These are phyloP conservation scores for Leptographium procerum DNA, from an alignment of 2,329 filamentous ascomycete species.

Conservation along the genomic window DNA sequence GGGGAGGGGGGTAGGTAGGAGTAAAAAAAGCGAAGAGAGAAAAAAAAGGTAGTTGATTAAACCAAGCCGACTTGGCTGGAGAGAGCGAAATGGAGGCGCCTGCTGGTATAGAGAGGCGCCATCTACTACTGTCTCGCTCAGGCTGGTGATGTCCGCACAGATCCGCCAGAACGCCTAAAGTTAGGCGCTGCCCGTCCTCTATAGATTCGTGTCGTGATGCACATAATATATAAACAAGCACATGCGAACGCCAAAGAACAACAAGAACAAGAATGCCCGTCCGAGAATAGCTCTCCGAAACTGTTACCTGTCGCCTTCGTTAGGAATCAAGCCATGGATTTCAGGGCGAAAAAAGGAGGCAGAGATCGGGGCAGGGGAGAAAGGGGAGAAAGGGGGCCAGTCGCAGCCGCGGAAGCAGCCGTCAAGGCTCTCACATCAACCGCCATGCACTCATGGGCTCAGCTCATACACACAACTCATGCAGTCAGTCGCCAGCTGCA, in stretches of 20 bases:
- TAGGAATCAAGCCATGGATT: not conserved
- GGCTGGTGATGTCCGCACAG: not conserved
- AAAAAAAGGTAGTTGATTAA: not conserved
- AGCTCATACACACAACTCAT: too few species aligned
- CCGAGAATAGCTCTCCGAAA: not conserved
- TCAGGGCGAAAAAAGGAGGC: too few species aligned
- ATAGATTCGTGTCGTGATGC: not conserved
- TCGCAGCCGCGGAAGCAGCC: not conserved
- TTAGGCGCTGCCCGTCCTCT: not conserved
- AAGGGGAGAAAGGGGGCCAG: not conserved
- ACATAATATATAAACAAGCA: not conserved
- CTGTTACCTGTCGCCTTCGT: not conserved
- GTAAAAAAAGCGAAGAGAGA: not conserved
- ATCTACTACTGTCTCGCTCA: not conserved
- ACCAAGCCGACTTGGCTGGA: not conserved
- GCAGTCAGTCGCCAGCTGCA: too few species aligned
- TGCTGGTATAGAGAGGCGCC: not conserved
- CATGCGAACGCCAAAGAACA: not conserved
- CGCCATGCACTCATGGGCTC: not conserved
- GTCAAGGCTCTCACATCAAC: conserved; percentile 1
- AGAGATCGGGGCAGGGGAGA: not conserved
- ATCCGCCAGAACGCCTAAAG: not conserved
- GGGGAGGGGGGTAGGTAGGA: too few species aligned
- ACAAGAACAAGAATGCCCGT: not conserved
- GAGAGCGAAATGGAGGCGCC: not conserved